Evolutionary conservation across 2,329 filamentous ascomycete genomes (phyloP).

Genomic region (Epichloe scottii): DNA sequence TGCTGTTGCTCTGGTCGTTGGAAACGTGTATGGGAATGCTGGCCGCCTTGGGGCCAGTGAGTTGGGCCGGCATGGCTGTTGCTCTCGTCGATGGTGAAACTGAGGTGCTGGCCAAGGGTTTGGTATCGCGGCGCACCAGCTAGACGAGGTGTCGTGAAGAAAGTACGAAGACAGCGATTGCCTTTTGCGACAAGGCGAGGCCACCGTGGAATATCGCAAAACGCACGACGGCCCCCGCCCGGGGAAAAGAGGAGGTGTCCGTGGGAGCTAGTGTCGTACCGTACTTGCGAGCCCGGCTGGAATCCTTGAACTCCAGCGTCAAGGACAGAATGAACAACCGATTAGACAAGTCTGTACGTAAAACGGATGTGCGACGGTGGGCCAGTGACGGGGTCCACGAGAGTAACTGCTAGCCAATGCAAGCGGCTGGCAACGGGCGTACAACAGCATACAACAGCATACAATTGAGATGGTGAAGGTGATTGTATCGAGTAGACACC

Average conservation of each 20-base stretch:
- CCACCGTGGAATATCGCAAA: conserved; percentile 12
- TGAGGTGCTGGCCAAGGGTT: neutral
- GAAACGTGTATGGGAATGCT: conserved; percentile 26
- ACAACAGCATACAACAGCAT: neutral
- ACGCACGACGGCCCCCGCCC: conserved; percentile 11
- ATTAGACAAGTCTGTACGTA: conserved; percentile 24
- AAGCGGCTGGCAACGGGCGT: conserved; percentile 8
- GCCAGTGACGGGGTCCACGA: conserved; percentile 12
- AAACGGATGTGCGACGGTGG: conserved; percentile 22
- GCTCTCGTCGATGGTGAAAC: neutral
- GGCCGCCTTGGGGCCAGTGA: conserved; percentile 25
- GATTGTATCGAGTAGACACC: neutral
- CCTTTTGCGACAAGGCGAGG: conserved; percentile 14
- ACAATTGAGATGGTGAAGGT: conserved; percentile 2
- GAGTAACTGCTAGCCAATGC: conserved; percentile 17
- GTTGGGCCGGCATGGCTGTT: conserved; percentile 26
- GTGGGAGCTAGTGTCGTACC: conserved; percentile 6
- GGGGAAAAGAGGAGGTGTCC: conserved; percentile 6
- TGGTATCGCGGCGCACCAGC: neutral
- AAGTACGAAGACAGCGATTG: neutral
- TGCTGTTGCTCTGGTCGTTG: conserved; percentile 22
- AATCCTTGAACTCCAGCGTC: neutral
- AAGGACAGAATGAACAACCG: conserved; percentile 5
- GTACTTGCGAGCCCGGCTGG: neutral
- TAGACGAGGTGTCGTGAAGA: neutral